phyloP scores from a whole-genome alignment of 1,139 yeast genomes.

The Hanseniaspora uvarum region DNA sequence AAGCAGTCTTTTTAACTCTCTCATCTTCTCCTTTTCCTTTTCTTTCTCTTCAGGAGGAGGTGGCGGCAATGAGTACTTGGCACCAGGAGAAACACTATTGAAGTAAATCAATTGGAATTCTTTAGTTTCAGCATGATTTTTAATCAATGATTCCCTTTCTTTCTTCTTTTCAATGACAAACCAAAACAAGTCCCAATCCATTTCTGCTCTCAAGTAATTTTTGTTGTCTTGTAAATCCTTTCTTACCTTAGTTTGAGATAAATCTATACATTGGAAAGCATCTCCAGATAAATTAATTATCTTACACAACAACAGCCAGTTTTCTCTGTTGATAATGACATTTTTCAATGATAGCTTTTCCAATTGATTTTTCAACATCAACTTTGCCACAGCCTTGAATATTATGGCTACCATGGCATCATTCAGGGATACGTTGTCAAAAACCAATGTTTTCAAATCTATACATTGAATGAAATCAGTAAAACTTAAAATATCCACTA shows the following conservation, averaged over 20 bases:
- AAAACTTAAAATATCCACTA: slow-evolving; percentile 79
- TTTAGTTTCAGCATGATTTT: neutral
- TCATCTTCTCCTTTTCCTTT: slow-evolving; percentile 14
- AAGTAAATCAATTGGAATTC: slow-evolving; percentile 15
- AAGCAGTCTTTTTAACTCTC: slow-evolving; percentile 12
- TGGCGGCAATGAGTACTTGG: slow-evolving; percentile 11
- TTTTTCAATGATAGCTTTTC: slow-evolving; percentile 70
- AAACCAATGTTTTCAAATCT: slow-evolving; percentile 53
- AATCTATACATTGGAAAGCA: slow-evolving; percentile 52
- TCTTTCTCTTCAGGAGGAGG: slow-evolving; percentile 15
- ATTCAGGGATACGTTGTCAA: slow-evolving; percentile 73
- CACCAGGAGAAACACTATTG: slow-evolving; percentile 18
- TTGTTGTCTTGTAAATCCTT: slow-evolving; percentile 30
- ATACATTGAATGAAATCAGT: slow-evolving; percentile 78
- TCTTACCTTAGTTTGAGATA: slow-evolving; percentile 64
- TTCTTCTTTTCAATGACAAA: slow-evolving; percentile 14
- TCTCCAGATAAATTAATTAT: slow-evolving; percentile 51
- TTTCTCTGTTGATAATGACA: slow-evolving; percentile 57
- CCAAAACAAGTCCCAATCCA: slow-evolving; percentile 70
- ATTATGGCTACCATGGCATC: slow-evolving; percentile 71
- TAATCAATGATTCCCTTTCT: neutral
- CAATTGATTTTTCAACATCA: slow-evolving; percentile 35
- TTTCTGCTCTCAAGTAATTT: slow-evolving; percentile 44
- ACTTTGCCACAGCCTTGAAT: slow-evolving; percentile 47
- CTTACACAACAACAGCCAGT: slow-evolving; percentile 69